These are phyloP conservation scores for Cucurbita moschata DNA, from an alignment of 306 rosid genomes.

Conservation along the genomic window DNA sequence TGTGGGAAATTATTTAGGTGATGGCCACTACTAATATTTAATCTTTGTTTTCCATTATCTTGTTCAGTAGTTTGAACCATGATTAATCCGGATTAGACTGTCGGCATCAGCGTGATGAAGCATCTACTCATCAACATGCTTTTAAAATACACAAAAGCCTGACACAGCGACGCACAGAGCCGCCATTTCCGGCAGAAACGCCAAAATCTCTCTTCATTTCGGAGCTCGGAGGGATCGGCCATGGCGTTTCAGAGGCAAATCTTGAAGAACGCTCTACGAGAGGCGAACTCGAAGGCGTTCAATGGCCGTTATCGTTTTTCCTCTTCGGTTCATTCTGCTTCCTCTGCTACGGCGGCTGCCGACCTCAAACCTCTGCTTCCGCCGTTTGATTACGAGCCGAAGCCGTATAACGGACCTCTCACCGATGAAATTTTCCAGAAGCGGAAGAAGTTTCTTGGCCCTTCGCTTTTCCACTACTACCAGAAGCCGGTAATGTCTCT, in stretches of 20 bases:
- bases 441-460: conserved; percentile 70
- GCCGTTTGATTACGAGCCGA: conserved; percentile 51
- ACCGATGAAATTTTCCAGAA: conserved; percentile 57
- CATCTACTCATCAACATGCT: too few species aligned
- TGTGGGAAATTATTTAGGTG: too few species aligned
- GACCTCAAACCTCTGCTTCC: conserved; percentile 34
- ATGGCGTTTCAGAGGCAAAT: conserved; percentile 43
- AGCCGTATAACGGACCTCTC: conserved; percentile 47
- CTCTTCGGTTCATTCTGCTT: conserved; percentile 10
- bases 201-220: background rate
- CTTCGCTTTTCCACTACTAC: conserved; percentile 68
- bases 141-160: too few species aligned
- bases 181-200: background rate
- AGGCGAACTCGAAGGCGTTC: conserved; percentile 4
- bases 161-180: too few species aligned
- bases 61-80: too few species aligned
- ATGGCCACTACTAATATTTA: too few species aligned
- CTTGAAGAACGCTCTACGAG: conserved; percentile 26
- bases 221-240: background rate
- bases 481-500: conserved; percentile 58
- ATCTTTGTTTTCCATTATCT: too few species aligned
- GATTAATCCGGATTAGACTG: too few species aligned
- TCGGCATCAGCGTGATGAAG: too few species aligned
- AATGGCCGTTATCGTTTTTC: conserved; percentile 2
- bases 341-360: background rate